Evolutionary conservation across 768 basidiomycete species (phyloP).

Genomic region (Pholiota molesta): DNA sequence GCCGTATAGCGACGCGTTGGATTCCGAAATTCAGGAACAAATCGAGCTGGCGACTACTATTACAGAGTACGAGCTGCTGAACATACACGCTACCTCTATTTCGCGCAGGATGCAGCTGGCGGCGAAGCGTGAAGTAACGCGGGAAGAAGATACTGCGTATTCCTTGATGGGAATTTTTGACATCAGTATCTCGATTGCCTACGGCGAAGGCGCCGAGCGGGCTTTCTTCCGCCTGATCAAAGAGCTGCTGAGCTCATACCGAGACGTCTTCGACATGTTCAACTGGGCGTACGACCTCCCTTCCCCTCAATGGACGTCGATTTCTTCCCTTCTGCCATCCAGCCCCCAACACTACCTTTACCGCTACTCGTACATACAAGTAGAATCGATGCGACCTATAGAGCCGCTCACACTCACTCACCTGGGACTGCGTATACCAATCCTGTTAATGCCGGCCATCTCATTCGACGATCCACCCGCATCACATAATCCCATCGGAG

Average conservation of each 20-base stretch:
- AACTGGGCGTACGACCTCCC: neutral
- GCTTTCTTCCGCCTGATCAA: neutral
- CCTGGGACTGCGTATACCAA: neutral
- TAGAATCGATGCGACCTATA: neutral
- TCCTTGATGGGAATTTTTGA: neutral
- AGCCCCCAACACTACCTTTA: neutral
- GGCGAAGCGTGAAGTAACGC: neutral
- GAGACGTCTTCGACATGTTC: neutral
- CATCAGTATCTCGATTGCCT: constrained; percentile 2
- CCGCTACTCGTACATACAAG: neutral
- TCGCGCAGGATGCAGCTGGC: constrained; percentile 3
- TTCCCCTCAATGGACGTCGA: neutral
- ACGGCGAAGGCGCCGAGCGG: neutral
- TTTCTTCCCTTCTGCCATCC: neutral
- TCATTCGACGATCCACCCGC: neutral
- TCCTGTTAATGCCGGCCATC: neutral
- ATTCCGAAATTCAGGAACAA: neutral
- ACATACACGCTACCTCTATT: neutral
- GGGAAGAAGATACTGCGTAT: constrained; percentile 3
- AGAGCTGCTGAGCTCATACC: neutral
- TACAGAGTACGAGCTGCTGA: neutral
- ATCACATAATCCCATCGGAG: neutral
- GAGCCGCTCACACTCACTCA: neutral
- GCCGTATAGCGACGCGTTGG: neutral
- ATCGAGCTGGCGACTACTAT: neutral